phyloP scores from a whole-genome alignment of 306 rosid genomes.

The Acacia crassicarpa region DNA sequence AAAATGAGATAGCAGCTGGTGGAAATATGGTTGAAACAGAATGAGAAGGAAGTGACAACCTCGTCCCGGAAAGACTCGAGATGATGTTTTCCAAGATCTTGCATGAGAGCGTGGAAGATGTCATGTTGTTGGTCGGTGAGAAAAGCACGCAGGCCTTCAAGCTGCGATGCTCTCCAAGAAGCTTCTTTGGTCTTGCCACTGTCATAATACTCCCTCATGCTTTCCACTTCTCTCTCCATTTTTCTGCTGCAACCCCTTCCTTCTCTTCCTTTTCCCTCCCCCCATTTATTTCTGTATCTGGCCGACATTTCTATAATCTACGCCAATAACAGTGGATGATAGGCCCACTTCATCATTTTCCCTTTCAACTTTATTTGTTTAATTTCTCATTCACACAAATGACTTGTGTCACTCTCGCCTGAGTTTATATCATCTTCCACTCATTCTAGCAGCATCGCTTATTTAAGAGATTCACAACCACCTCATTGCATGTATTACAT shows the following conservation, averaged over 20 bases:
- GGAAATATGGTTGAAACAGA: neutral
- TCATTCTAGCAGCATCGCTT: neutral
- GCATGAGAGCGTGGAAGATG: constrained; percentile 57
- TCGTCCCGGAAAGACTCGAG: constrained; percentile 79
- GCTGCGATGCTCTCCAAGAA: constrained; percentile 70
- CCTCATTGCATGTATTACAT: neutral
- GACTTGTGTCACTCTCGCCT: neutral
- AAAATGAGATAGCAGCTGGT: neutral
- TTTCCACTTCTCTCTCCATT: constrained; percentile 33
- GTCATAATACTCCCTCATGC: constrained; percentile 48
- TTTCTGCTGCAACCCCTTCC: neutral
- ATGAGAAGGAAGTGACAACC: constrained; percentile 36
- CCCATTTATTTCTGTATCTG: neutral
- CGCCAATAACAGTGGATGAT: neutral
- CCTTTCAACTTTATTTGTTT: neutral
- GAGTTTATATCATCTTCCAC: neutral
- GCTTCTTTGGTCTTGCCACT: constrained; percentile 56
- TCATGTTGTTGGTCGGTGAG: constrained; percentile 40
- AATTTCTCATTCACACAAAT: neutral
- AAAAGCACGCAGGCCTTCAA: constrained; percentile 51
- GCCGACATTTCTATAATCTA: neutral
- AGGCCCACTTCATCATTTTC: neutral
- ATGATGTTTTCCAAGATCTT: constrained; percentile 71
- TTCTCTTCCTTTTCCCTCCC: neutral
- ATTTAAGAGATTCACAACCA: neutral